Base-by-base conservation (phyloP, 257 asterid genomes). In the Solanum corneliomulleri region DNA sequence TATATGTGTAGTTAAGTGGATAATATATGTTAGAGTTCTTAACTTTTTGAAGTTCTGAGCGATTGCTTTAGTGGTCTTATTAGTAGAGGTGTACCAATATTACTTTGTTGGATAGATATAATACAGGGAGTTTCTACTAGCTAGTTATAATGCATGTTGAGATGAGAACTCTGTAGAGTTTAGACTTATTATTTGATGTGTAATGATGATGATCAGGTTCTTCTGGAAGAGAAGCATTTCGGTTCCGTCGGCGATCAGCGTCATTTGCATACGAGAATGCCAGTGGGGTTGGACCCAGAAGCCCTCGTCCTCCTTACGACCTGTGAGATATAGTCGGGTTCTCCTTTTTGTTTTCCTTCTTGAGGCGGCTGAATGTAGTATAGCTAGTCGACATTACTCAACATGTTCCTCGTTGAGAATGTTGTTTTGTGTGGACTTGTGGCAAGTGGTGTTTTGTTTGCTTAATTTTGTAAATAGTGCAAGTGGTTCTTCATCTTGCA, bases 231-330 rank as follows among this genome's bases (percentile, higher is more conserved):
- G 99, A 96, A 76, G 95, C 98, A 0, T 94, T 84, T 90, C 90
- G 98, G 89, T 95, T 95, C 88, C 93, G 93, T 12, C 71, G 98
- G 85, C 92, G 95, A 89, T 93, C 98, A 7, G 98, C 93, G 2
- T 94, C 99, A 2, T 95, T 95, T 85, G 94, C 97, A 2, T 92
- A 88, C 60, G 99, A 97, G 89, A 94, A 92, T 92, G 97, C 95
- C 12, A 89, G 86, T 39, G 98, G 98, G 64, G 89, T 91, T 41
- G 98, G 99, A 94, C 95, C 98, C 88, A 89, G 95, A 94, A 94
- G 92, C 96, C 96, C 98, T 87, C 97, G 93, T 92, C 98, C 98
- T 92, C 98, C 97, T 92, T 91, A 93, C 90, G 96, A 95, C 96
- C 66, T 95, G 94, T 97, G 98, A 97, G 87, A 87, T 93, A 3